Percentiles rank a stretch among this genome's conserved stretches.
These are phyloP conservation scores for Solanum aculeatissimum DNA, from an alignment of 305 asterid genomes.

Conservation along the genomic window DNA sequence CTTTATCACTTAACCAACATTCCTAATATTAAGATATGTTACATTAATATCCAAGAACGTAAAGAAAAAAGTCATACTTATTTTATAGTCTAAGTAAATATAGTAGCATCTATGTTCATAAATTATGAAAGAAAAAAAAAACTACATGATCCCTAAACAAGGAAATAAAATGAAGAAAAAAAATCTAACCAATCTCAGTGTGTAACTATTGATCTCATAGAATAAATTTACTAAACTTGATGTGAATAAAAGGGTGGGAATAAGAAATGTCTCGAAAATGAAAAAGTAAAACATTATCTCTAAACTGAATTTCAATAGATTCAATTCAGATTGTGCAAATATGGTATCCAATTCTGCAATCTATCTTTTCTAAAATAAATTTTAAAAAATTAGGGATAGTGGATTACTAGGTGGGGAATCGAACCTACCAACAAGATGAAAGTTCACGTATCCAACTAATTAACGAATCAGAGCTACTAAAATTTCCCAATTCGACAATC, in stretches of 20 bases:
- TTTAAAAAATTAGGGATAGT: background rate
- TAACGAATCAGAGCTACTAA: background rate
- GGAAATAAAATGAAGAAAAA: background rate
- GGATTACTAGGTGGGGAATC: background rate
- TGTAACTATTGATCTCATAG: background rate
- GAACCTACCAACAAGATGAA: background rate
- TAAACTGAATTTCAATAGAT: background rate
- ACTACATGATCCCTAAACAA: background rate
- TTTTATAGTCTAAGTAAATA: background rate
- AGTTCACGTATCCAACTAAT: background rate
- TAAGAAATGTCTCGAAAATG: background rate
- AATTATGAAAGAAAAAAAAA: background rate
- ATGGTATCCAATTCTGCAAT: background rate
- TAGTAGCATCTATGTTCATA: background rate
- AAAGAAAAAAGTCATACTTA: background rate
- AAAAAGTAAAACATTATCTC: background rate
- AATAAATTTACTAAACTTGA: background rate
- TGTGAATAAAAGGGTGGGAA: background rate
- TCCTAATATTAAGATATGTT: background rate
- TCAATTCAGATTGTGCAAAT: background rate
- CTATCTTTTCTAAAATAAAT: background rate
- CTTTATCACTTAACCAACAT: background rate
- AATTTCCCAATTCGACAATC: background rate
- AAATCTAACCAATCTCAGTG: background rate
- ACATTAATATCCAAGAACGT: background rate